Conservation (phyloP, 2,329 filamentous ascomycete species). For the Exophiala phaeomuriformis region DNA sequence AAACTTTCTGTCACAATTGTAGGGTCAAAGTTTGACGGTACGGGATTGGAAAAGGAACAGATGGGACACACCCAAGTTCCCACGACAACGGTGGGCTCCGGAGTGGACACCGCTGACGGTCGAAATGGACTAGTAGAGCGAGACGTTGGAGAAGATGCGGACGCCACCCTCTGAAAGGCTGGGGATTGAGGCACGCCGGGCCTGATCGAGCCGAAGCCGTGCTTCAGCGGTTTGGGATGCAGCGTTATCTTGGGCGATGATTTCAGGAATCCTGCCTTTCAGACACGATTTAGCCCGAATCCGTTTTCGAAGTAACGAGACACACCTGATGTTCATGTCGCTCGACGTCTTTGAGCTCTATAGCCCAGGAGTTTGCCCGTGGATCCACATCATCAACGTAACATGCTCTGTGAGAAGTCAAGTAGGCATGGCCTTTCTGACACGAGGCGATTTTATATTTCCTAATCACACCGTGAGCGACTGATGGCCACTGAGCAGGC, state of each 20-base stretch:
- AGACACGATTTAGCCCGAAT: constrained; percentile 20
- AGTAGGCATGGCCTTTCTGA: constrained; percentile 91
- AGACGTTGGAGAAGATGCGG: constrained; percentile 30
- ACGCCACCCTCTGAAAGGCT: constrained; percentile 18
- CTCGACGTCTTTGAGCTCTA: constrained; percentile 87
- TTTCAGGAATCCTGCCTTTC: constrained; percentile 82
- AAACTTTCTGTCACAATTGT: constrained; percentile 70
- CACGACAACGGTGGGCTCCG: constrained; percentile 33
- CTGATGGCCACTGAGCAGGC: neutral
- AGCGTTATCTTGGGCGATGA: constrained; percentile 91
- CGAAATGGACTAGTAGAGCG: constrained; percentile 30
- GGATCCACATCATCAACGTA: constrained; percentile 88
- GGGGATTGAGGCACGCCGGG: constrained; percentile 33
- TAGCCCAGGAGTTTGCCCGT: constrained; percentile 70
- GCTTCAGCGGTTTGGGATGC: constrained; percentile 70
- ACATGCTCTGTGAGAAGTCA: constrained; percentile 91
- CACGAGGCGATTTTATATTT: constrained; percentile 93
- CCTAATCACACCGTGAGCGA: constrained; percentile 40
- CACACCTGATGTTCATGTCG: constrained; percentile 79
- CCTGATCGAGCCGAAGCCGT: constrained; percentile 50
- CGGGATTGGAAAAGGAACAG: constrained; percentile 87
- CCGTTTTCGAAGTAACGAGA: neutral
- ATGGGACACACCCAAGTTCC: constrained; percentile 95
- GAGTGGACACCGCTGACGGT: constrained; percentile 32
- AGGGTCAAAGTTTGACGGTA: constrained; percentile 90